Percentiles rank a stretch among this genome's conserved stretches.
phyloP scores from a whole-genome alignment of 2,329 filamentous ascomycete species.

The Zymoseptoria ardabiliae region DNA sequence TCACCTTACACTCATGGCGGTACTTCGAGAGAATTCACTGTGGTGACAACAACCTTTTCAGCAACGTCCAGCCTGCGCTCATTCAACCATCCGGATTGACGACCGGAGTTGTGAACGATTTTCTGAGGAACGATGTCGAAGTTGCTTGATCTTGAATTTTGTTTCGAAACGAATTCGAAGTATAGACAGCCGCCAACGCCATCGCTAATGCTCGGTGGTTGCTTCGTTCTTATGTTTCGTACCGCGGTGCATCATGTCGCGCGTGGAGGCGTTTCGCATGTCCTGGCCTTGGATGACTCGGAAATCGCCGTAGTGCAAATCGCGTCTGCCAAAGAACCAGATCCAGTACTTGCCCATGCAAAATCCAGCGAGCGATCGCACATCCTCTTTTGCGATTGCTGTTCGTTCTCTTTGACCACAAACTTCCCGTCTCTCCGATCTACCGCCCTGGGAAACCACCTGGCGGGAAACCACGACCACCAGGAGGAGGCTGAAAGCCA shows the following conservation, averaged over 20 bases:
- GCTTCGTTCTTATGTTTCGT: not conserved
- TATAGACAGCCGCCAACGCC: slow-evolving; percentile 8
- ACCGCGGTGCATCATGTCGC: not conserved
- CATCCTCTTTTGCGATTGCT: not conserved
- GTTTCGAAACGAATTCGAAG: not conserved
- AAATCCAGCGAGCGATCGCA: not conserved
- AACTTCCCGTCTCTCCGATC: not conserved
- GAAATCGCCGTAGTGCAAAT: not conserved
- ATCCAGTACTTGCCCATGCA: not conserved
- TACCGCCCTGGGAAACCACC: slow-evolving; percentile 26
- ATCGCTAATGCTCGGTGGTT: slow-evolving; percentile 9
- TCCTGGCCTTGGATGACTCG: not conserved
- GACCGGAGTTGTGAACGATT: not conserved
- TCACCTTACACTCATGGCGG: not conserved
- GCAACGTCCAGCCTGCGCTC: not conserved
- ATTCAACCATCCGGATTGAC: not conserved
- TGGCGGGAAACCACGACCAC: slow-evolving; percentile 27
- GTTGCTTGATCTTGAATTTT: not conserved
- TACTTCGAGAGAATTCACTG: not conserved
- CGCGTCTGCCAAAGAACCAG: not conserved
- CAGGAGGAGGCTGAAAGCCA: slow-evolving; percentile 64
- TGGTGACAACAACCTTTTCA: not conserved
- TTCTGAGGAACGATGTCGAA: not conserved
- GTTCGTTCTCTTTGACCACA: not conserved
- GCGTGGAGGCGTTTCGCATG: not conserved